Evolutionary conservation across 208 protist genomes (phyloP).

Genomic region (Phytomonas francai): DNA sequence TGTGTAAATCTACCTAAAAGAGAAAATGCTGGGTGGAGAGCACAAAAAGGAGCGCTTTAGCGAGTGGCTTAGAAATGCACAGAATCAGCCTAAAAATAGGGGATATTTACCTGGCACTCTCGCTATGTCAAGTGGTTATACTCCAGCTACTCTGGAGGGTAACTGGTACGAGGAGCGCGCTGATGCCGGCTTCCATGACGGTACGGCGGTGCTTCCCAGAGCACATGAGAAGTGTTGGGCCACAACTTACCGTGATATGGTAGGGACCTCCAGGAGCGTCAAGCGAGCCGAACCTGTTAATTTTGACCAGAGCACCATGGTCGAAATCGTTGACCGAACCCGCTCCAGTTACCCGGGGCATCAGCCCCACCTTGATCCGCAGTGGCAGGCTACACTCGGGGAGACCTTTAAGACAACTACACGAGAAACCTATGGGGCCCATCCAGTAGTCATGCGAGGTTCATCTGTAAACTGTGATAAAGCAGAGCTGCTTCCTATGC

Average conservation of each 20-base stretch:
- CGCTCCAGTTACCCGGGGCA: conserved; percentile 68
- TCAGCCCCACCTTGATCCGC: conserved; percentile 70
- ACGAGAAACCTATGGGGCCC: conserved; percentile 6
- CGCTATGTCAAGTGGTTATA: conserved; percentile 65
- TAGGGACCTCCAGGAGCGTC: conserved; percentile 9
- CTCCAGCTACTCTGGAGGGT: conserved; percentile 58
- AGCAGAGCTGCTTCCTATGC: conserved; percentile 35
- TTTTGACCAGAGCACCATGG: conserved; percentile 63
- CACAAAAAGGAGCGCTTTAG: conserved; percentile 87
- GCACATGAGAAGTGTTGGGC: conserved; percentile 30
- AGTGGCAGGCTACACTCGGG: conserved; percentile 14
- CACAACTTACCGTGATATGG: conserved; percentile 48
- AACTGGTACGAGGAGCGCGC: conserved; percentile 85
- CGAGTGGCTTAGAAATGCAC: conserved; percentile 52
- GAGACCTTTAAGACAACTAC: conserved; percentile 3
- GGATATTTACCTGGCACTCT: conserved; percentile 82
- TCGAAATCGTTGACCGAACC: conserved; percentile 72
- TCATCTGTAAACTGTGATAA: conserved; percentile 9
- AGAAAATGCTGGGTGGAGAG: conserved; percentile 77
- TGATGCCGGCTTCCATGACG: conserved; percentile 76
- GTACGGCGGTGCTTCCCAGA: conserved; percentile 26
- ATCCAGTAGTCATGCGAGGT: neutral
- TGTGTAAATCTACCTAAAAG: neutral
- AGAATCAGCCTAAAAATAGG: conserved; percentile 84
- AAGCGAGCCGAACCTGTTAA: conserved; percentile 9